Evolutionary conservation across 2,329 filamentous ascomycete species (phyloP), one percentile per base, ranked within the genome.

Genomic region (Talaromyces sp.): DNA sequence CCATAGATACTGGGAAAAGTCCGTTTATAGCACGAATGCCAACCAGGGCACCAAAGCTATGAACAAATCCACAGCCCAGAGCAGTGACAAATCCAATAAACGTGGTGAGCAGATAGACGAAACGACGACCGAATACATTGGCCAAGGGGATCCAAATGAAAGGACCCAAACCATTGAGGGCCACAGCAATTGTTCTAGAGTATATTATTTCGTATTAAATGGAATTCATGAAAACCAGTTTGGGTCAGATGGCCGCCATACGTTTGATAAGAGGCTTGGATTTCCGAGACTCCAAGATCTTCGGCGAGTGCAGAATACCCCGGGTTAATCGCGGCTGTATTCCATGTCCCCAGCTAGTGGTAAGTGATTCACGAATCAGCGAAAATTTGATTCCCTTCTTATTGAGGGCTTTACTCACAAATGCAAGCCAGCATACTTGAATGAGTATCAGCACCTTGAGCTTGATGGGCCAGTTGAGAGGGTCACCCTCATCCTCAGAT

Each of bases 371-470:
- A 51, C 44, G 18, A 16, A 51, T 51, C 27, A 51, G 44, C 12
- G 27, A 51, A 10, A 28, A 27, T 28, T 51, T 28, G 7, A 1
- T 40, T 40, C 36, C n/a, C 16, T 40, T n/a, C 5, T 40, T 40
- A 14, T 6, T 6, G 5, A 40, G 16, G 5, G 14, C 36, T 40
- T 27, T 7, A 51, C 47, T 52, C 23, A 59, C 57, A 27, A 59
- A 59, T 18, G 57, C 57, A 53, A 59, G 57, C 57, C 57, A 59
- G 33, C 57, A 53, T 12, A 53, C 57, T 59, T 59, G 44, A 31
- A 53, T 52, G 10, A 59, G 31, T n/a, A 59, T 40, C 14, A 59
- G 5, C 31, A 59, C 14, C 16, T 59, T 59, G 23, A 59, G 33
- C 23, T 51, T 52, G 23, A 59, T 53, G 8, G 57, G 57, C 57